A percentile compares a stretch with the other conserved stretches of the same genome.
These are phyloP conservation scores for Delphinella strobiligena DNA, from an alignment of 2,329 filamentous ascomycete genomes.

Conservation along the genomic window DNA sequence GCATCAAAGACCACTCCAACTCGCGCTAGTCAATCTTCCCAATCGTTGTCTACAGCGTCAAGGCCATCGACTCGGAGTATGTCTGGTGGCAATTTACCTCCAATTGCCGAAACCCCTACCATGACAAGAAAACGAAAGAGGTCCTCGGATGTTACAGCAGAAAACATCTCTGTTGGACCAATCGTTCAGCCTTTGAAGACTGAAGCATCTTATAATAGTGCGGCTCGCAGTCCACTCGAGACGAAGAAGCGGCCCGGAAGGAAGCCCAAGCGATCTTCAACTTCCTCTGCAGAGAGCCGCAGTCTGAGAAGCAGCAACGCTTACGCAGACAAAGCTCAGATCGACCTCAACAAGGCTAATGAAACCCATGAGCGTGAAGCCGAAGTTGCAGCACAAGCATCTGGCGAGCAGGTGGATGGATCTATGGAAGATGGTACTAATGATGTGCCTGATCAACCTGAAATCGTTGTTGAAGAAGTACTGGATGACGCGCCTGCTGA, in stretches of 20 bases:
- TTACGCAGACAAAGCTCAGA: constrained; percentile 1
- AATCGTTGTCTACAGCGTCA: constrained; percentile 7
- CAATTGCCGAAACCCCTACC: constrained; percentile 8
- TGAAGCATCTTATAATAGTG: background rate
- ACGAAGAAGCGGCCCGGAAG: constrained; percentile 4
- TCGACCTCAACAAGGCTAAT: constrained; percentile 2
- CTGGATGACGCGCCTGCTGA: background rate
- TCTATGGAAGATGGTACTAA: background rate
- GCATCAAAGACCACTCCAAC: constrained; percentile 9
- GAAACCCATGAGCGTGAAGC: background rate
- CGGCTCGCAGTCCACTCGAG: background rate
- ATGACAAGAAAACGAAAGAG: constrained; percentile 6
- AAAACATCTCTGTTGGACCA: constrained; percentile 4
- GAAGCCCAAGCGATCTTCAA: constrained; percentile 3
- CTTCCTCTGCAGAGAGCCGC: constrained; percentile 1
- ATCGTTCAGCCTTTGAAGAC: background rate
- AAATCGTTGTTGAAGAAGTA: background rate
- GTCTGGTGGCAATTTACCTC: constrained; percentile 7
- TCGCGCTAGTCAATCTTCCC: constrained; percentile 5
- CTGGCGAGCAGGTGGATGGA: background rate
- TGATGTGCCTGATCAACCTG: background rate
- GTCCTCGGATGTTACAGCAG: constrained; percentile 7
- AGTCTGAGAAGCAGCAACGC: background rate
- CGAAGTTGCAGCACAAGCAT: background rate
- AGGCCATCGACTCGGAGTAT: constrained; percentile 9